Conservation (phyloP, 139 green algal species). For the Closterium sp. region DNA sequence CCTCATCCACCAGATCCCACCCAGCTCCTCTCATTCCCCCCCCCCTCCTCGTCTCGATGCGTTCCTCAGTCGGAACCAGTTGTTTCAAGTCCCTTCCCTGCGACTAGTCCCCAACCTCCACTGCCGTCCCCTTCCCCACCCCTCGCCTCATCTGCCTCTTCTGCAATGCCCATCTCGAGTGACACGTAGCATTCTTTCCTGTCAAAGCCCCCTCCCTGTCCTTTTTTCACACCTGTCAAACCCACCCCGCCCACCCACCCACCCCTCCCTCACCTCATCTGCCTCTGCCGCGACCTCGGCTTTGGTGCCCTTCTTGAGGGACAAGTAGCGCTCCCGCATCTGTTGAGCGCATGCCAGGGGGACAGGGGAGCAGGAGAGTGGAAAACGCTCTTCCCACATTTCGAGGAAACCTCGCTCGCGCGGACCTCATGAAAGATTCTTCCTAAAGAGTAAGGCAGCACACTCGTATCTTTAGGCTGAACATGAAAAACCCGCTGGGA, state of each 20-base stretch:
- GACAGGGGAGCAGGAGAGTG: neutral
- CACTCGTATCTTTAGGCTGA: too few relatives aligned
- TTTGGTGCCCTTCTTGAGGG: slow-evolving; percentile 35
- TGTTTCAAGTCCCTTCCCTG: neutral
- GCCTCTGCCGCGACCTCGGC: slow-evolving; percentile 7
- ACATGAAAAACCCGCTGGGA: too few relatives aligned
- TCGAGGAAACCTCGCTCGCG: too few relatives aligned
- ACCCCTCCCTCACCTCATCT: neutral
- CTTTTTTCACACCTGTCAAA: too few relatives aligned
- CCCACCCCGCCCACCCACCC: too few relatives aligned
- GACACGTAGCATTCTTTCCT: slow-evolving; percentile 6
- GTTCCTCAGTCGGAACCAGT: too few relatives aligned
- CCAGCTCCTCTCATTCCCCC: too few relatives aligned
- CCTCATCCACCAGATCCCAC: neutral
- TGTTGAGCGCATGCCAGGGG: neutral
- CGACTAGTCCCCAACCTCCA: neutral
- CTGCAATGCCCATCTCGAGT: slow-evolving; percentile 24
- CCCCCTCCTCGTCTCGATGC: neutral
- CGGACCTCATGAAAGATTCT: too few relatives aligned
- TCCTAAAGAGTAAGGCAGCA: too few relatives aligned
- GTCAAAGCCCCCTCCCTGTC: neutral
- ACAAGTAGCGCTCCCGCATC: slow-evolving; percentile 17
- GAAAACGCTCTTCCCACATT: too few relatives aligned
- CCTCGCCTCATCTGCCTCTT: slow-evolving; percentile 2
- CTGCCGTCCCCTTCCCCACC: too few relatives aligned